phyloP scores from a whole-genome alignment of 2,329 filamentous ascomycete genomes.

The Exophiala oligosperma region DNA sequence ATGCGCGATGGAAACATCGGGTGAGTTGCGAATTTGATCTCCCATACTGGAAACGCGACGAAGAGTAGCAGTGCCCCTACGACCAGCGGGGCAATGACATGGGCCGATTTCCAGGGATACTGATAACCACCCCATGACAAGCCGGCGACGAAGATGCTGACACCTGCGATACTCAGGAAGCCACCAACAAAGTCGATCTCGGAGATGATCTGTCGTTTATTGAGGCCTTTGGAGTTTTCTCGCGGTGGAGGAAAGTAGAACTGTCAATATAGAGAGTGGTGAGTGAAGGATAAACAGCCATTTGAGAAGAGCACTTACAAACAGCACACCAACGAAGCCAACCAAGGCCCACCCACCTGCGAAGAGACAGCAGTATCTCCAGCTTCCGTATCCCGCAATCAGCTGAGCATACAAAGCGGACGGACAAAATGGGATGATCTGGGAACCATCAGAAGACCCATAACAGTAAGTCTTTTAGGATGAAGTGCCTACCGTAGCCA shows the following conservation, averaged over 20 bases:
- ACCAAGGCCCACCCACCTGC: slow-evolving; percentile 44
- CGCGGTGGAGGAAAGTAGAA: slow-evolving; percentile 50
- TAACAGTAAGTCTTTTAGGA: too few species aligned
- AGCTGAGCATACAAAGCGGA: slow-evolving; percentile 63
- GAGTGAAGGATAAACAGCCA: too few species aligned
- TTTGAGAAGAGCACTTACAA: slow-evolving; percentile 9
- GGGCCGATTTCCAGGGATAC: slow-evolving; percentile 46
- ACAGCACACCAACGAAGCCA: slow-evolving; percentile 42
- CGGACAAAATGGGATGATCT: slow-evolving; percentile 62
- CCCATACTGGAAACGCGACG: slow-evolving; percentile 47
- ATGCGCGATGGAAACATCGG: slow-evolving; percentile 48
- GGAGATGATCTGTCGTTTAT: slow-evolving; percentile 39
- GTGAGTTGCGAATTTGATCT: slow-evolving; percentile 46
- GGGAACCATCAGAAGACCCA: too few species aligned
- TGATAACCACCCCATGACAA: slow-evolving; percentile 51
- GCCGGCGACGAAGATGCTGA: slow-evolving; percentile 50
- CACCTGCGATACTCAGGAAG: slow-evolving; percentile 47
- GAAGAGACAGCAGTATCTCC: slow-evolving; percentile 46
- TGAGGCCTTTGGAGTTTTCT: slow-evolving; percentile 34
- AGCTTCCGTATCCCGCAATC: slow-evolving; percentile 47
- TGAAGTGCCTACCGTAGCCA: slow-evolving; percentile 46
- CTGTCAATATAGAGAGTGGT: too few species aligned
- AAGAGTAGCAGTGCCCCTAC: slow-evolving; percentile 42
- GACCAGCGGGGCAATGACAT: slow-evolving; percentile 48
- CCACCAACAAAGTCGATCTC: slow-evolving; percentile 54